A percentile compares a stretch with the other conserved stretches of the same genome.
phyloP scores from a whole-genome alignment of 768 basidiomycete genomes.

The Rhodotorula babjevae region DNA sequence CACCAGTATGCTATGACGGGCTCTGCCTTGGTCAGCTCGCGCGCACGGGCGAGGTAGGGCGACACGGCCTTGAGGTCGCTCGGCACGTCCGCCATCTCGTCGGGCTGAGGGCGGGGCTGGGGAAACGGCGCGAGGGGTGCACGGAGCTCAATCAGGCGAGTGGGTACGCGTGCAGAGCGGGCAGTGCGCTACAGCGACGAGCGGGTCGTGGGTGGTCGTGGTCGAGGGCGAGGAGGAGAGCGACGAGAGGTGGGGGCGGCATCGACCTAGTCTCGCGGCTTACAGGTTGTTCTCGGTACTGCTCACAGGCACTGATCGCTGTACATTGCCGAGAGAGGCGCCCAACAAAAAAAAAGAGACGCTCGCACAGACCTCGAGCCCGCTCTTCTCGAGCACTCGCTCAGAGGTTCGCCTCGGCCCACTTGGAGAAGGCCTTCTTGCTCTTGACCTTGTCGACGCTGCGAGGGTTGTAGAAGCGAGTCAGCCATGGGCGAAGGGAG shows the following conservation, averaged over 20 bases:
- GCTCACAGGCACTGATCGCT: no score
- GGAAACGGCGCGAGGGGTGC: not conserved
- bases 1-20: conserved; percentile 94
- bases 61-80: conserved; percentile 55
- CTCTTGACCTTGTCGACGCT: conserved; percentile 64
- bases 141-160: not conserved
- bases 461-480: not conserved
- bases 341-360: no score
- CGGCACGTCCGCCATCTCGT: conserved; percentile 4
- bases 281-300: no score
- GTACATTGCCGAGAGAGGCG: no score
- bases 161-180: no score
- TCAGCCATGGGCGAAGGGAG: not conserved
- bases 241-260: no score
- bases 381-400: no score
- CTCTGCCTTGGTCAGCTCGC: conserved; percentile 75
- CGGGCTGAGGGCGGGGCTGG: not conserved
- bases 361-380: not conserved
- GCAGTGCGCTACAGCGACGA: not conserved
- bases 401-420: conserved; percentile 23
- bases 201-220: not conserved
- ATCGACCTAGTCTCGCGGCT: no score
- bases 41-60: conserved; percentile 81
- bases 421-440: conserved; percentile 48
- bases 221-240: no score